phyloP scores from a whole-genome alignment of 2,329 filamentous ascomycete species.

The Neocucurbitaria cava region DNA sequence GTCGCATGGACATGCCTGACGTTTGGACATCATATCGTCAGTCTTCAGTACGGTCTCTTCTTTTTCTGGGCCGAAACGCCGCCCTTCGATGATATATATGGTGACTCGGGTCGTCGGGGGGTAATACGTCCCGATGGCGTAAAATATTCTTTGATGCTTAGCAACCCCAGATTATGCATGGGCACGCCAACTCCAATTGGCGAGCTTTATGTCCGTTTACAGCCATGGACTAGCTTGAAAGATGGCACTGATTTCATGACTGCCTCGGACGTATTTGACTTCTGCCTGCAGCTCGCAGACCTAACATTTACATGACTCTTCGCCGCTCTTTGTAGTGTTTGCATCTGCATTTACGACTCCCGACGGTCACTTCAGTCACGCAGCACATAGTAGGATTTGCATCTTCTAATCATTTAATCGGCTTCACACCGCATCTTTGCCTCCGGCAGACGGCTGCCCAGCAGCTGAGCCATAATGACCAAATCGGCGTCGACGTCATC shows the following conservation, averaged over 20 bases:
- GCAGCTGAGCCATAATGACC: slow-evolving; percentile 7
- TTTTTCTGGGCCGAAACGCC: neutral
- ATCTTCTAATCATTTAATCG: neutral
- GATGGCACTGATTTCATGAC: slow-evolving; percentile 32
- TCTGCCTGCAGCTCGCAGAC: slow-evolving; percentile 15
- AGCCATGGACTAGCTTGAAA: slow-evolving; percentile 29
- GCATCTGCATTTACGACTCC: neutral
- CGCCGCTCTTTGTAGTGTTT: slow-evolving; percentile 6
- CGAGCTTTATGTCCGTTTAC: slow-evolving; percentile 33
- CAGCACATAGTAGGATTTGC: neutral
- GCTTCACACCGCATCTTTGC: slow-evolving; percentile 4
- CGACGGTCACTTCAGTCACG: neutral
- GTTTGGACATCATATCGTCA: neutral
- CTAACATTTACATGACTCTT: slow-evolving; percentile 3
- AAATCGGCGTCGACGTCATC: slow-evolving; percentile 34
- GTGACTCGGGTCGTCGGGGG: slow-evolving; percentile 26
- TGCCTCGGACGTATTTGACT: slow-evolving; percentile 22
- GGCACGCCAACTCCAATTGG: slow-evolving; percentile 25
- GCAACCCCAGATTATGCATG: slow-evolving; percentile 36
- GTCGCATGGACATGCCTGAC: neutral
- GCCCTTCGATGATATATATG: neutral
- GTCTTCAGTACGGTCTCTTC: neutral
- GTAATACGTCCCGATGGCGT: slow-evolving; percentile 21
- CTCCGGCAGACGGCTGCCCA: slow-evolving; percentile 1
- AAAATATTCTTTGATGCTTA: slow-evolving; percentile 32